Base-by-base conservation (phyloP, 768 basidiomycete genomes). In the Dentipellis fragilis region DNA sequence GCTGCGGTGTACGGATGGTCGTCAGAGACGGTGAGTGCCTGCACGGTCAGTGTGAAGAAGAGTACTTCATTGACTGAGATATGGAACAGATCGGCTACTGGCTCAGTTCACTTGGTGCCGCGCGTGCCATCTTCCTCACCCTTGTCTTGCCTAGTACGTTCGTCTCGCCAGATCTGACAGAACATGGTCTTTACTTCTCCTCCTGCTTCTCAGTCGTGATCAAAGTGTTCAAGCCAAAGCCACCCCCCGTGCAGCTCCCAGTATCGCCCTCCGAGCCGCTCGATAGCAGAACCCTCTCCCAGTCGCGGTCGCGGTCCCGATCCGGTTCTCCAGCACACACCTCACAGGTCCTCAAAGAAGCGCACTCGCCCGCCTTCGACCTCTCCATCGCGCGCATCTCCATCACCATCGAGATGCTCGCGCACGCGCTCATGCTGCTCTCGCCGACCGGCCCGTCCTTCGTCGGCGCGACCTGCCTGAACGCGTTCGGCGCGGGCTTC, bases 191-290 rank as follows among this genome's bases (percentile, higher is more conserved):
- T 45, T 9, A 17, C 9, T 45, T 10, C 2, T 16, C 7, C 2
- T 10, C 42, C 4, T 14, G 14, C 19, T 14, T 42, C 34, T 35
- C n/a, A 55, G 54, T 40, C 35, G 10, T 55, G 14, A 22, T 54
- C 9, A 48, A 37, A 61, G 56, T 76, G 12, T 68, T 80, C 59
- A 81, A 81, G 58, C 71, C 78, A 4, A 70, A 72, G 54, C 66
- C 73, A 0, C 59, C 66, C 51, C 21, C 59, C 50, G 51, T 65
- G 46, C 65, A 66, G n/a, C 67, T 64, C 23, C 65, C 64, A 42
- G 57, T 52, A n/a, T 57, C 58, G n/a, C 52, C 61, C 5, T 58
- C 45, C 23, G 67, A 69, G 34, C 62, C 63, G 10, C 69, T 67
- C 22, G 54, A 55, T 36, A 6, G 29, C 29, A 3, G 6, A 29